Base-by-base conservation (phyloP, 2,329 filamentous ascomycete species). In the Calonectria ilicicola region DNA sequence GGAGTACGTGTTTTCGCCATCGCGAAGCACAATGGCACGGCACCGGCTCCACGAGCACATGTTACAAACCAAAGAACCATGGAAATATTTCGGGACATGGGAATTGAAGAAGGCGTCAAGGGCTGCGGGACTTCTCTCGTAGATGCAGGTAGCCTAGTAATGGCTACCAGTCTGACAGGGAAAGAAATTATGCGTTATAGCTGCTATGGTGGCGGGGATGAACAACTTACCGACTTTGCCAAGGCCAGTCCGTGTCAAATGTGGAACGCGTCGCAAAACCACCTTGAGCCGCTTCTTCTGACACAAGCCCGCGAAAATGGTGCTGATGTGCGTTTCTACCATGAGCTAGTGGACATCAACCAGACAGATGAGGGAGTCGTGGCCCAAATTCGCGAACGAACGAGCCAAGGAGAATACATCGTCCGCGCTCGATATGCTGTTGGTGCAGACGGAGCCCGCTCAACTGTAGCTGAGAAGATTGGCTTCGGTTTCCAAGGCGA, bases 401-500 rank as follows among this genome's bases (percentile, higher is more conserved):
- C 53, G 1, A 38, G 32, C 5, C 15, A 26, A 4, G 53, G 53
- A 19, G 53, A 58, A 21, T 58, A 58, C 53, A 58, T 27, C 8
- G 21, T 58, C 21, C 32, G 32, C 19, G 53, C 53, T 5, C 29
- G 32, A 23, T 58, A 58, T 7, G 53, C 32, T 3, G 63, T 76
- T 5, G 74, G 74, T 0, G 70, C 72, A 6, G 74, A 76, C 26
- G 72, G 74, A 40, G 74, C 72, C 5, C 58, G 67, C 2, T 76
- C 74, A 6, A 53, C 23, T 2, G 70, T 75, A 12, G 73, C 73
- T 3, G 29, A 74, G 23, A 68, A 73, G 12, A 49, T 53, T 3
- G 73, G 70, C 5, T 71, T 75, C 17, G 65, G 68, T 1, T 73
- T 76, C 40, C 27, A 69, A 3, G 73, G 74, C 17, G 71, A 76